Evolutionary conservation across 805 yeast genomes (phyloP).

Genomic region (Cyberlindnera mississippiensis): DNA sequence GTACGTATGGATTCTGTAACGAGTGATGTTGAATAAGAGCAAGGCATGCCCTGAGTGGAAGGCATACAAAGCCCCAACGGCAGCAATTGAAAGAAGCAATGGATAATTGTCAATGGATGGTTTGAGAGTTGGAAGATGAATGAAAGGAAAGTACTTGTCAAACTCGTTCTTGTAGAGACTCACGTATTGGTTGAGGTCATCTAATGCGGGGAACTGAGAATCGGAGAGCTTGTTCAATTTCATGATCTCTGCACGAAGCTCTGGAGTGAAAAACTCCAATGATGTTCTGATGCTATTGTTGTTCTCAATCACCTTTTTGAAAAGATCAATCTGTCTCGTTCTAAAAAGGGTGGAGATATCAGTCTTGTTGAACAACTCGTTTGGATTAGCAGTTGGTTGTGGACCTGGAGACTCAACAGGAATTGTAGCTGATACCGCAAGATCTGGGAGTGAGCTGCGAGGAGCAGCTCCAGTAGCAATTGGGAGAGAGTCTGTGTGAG

Average conservation of each 20-base stretch:
- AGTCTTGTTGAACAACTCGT: constrained; percentile 30
- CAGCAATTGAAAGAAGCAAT: constrained; percentile 72
- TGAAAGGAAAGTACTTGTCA: constrained; percentile 78
- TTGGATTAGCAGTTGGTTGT: constrained; percentile 18
- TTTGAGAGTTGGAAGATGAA: constrained; percentile 63
- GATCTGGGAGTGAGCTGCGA: no score
- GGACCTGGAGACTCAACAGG: not conserved
- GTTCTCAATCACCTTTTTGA: constrained; percentile 39
- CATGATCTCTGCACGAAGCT: constrained; percentile 52
- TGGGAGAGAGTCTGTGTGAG: constrained; percentile 9
- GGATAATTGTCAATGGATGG: constrained; percentile 56
- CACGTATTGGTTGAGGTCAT: constrained; percentile 73
- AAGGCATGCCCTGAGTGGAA: constrained; percentile 77
- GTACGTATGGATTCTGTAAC: constrained; percentile 60
- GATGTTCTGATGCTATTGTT: constrained; percentile 15
- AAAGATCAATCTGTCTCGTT: constrained; percentile 62
- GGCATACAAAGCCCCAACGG: constrained; percentile 84
- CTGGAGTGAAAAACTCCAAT: constrained; percentile 42
- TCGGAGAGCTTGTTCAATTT: constrained; percentile 47
- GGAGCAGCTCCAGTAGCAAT: not conserved
- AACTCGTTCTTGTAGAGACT: constrained; percentile 74
- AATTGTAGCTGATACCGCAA: no score
- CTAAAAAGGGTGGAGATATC: constrained; percentile 61
- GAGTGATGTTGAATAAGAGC: constrained; percentile 61
- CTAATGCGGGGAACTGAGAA: constrained; percentile 66